Evolutionary conservation across 257 asterid species (phyloP), one percentile per base, ranked within the genome.

Genomic region (Petunia axillaris): DNA sequence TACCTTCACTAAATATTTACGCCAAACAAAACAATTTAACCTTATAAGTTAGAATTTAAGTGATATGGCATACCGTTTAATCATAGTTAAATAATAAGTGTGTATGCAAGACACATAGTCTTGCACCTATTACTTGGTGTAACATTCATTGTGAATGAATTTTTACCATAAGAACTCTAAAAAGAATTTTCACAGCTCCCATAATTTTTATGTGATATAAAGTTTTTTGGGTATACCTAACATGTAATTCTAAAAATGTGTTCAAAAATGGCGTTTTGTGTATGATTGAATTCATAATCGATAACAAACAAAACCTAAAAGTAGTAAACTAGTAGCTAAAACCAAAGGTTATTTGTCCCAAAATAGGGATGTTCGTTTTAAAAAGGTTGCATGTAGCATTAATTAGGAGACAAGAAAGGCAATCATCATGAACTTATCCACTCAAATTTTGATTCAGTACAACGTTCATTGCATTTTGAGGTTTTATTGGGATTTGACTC

Each of bases 231-330:
- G 64, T 38, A 59, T 16, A 59, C 15, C 67, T 8, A 63, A 63
- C 15, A 4, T 63, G 43, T 63, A 58, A 35, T 62, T 8, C 6
- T 35, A 62, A 62, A 25, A 36, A 36, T 63, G n/a, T 9, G 44
- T 9, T 70, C 13, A 46, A 70, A 70, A 48, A 5, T 71, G 77
- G 15, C 11, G 15, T 25, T 48, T 70, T 70, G 55, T 77, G 71
- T 25, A 59, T 77, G 80, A 77, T 77, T 77, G 80, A 59, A 59
- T 46, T n/a, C 80, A 77, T 59, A 77, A 41, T 59, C n/a, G 58
- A 14, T 55, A 64, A n/a, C 39, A 59, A 76, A 59, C 25, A 77
- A 59, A 63, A 25, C 71, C 15, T 46, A 59, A 43, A 57, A 40
- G n/a, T 55, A 36, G 64, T 53, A 59, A 76, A 55, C 13, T 76